These are phyloP conservation scores for Lentinus brumalis DNA, from an alignment of 768 basidiomycete species.

Conservation along the genomic window DNA sequence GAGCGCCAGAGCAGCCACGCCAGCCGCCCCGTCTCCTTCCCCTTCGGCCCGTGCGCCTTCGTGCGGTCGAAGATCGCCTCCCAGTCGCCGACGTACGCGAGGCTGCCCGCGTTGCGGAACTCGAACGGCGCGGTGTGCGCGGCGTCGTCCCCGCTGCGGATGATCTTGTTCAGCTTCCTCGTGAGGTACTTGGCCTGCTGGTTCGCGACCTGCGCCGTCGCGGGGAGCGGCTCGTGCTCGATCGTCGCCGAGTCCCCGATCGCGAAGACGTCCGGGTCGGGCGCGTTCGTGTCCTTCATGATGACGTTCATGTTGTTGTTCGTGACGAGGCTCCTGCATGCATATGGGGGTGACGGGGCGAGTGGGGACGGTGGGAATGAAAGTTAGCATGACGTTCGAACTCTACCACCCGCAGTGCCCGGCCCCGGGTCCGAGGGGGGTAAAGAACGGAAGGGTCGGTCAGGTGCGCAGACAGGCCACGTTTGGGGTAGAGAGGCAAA, in stretches of 20 bases:
- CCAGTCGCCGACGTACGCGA: constrained; percentile 85
- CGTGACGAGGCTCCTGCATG: constrained; percentile 42
- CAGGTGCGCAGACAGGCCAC: background rate
- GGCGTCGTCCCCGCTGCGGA: constrained; percentile 38
- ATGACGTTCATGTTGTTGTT: constrained; percentile 65
- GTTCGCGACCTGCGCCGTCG: constrained; percentile 86
- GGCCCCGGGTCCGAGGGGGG: background rate
- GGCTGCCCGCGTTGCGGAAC: constrained; percentile 71
- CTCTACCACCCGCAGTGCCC: background rate
- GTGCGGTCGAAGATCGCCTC: constrained; percentile 78
- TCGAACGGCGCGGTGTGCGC: constrained; percentile 53
- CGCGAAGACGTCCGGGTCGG: constrained; percentile 72
- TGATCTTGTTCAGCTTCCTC: constrained; percentile 66
- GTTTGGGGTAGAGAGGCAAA: background rate
- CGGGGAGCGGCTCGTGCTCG: constrained; percentile 62
- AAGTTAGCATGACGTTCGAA: too few relatives aligned
- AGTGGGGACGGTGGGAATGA: too few relatives aligned
- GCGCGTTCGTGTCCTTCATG: constrained; percentile 46
- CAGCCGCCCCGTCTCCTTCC: constrained; percentile 63
- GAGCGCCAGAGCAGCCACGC: constrained; percentile 84
- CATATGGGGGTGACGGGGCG: background rate
- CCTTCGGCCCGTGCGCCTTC: constrained; percentile 43
- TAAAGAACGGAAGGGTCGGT: background rate
- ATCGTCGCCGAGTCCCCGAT: constrained; percentile 79
- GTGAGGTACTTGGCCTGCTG: constrained; percentile 74